Evolutionary conservation across 2,329 filamentous ascomycete genomes (phyloP).

Genomic region (Teratosphaeria epicoccoides): DNA sequence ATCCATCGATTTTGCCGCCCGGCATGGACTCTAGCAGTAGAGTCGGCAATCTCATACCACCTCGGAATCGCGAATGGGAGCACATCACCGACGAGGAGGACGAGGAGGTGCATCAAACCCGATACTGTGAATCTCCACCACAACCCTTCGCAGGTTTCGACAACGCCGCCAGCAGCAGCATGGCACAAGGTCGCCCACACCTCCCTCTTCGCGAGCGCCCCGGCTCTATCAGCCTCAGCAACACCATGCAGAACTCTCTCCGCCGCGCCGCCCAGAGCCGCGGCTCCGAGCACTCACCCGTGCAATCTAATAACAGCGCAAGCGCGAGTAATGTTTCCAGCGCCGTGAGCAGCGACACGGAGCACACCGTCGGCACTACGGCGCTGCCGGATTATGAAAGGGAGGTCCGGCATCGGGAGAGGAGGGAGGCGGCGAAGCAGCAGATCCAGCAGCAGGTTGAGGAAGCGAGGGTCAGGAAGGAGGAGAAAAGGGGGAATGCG

Average conservation of each 20-base stretch:
- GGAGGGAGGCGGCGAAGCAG: slow-evolving; percentile 15
- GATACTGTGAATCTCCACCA: not conserved
- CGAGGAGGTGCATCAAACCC: slow-evolving; percentile 8
- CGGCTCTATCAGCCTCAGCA: slow-evolving; percentile 14
- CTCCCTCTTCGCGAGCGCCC: slow-evolving; percentile 10
- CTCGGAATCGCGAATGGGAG: slow-evolving; percentile 4
- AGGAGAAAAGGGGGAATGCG: slow-evolving; percentile 26
- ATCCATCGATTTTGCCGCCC: slow-evolving; percentile 20
- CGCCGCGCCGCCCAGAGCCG: slow-evolving; percentile 8
- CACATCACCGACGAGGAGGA: slow-evolving; percentile 15
- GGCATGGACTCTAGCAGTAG: slow-evolving; percentile 16
- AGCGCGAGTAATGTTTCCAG: slow-evolving; percentile 23
- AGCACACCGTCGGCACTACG: slow-evolving; percentile 17
- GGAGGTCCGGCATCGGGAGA: slow-evolving; percentile 25
- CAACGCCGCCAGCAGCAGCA: slow-evolving; percentile 3
- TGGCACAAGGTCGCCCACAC: slow-evolving; percentile 3
- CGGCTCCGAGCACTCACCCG: slow-evolving; percentile 8
- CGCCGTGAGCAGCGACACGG: slow-evolving; percentile 25
- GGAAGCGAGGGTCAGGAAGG: slow-evolving; percentile 22
- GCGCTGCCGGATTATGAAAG: slow-evolving; percentile 26
- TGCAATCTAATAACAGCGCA: slow-evolving; percentile 10
- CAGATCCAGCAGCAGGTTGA: slow-evolving; percentile 27
- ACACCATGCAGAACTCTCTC: slow-evolving; percentile 13
- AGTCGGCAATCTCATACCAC: slow-evolving; percentile 9
- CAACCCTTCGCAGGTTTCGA: slow-evolving; percentile 5